phyloP scores from a whole-genome alignment of 768 basidiomycete genomes.

The Leccinum subgranulosum region DNA sequence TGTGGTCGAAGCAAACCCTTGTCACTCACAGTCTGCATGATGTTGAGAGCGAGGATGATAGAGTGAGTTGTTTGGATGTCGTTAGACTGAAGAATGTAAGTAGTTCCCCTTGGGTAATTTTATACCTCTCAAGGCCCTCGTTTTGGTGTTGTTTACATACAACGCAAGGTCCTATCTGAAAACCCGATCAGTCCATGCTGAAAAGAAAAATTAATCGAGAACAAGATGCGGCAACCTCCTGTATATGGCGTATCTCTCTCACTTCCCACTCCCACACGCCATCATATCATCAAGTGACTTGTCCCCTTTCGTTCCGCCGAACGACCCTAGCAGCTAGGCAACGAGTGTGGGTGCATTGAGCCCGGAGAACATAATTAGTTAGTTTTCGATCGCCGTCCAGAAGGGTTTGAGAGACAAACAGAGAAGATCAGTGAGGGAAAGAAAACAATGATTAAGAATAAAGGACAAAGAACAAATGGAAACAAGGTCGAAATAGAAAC shows the following conservation, averaged over 20 bases:
- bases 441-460: not conserved
- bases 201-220: not conserved
- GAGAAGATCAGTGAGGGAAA: not conserved
- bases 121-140: slow-evolving; percentile 6
- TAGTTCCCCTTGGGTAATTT: not conserved
- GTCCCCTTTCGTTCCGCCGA: not conserved
- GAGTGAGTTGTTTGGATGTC: not conserved
- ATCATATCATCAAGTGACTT: not conserved
- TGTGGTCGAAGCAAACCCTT: not conserved
- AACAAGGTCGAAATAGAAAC: not conserved
- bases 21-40: slow-evolving; percentile 21
- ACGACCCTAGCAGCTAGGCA: not conserved
- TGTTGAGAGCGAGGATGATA: slow-evolving; percentile 1
- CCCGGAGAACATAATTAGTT: no score
- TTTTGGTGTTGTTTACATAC: slow-evolving; percentile 4
- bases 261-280: not conserved
- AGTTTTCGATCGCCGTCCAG: not conserved
- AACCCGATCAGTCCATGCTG: not conserved
- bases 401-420: no score
- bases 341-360: not conserved
- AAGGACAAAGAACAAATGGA: not conserved
- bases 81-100: not conserved
- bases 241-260: not conserved
- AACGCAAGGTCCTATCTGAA: not conserved
- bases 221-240: not conserved